Evolutionary conservation across 208 protist genomes (phyloP), one percentile per base, ranked within the genome.

Genomic region (Balamuthia mandrillaris): DNA sequence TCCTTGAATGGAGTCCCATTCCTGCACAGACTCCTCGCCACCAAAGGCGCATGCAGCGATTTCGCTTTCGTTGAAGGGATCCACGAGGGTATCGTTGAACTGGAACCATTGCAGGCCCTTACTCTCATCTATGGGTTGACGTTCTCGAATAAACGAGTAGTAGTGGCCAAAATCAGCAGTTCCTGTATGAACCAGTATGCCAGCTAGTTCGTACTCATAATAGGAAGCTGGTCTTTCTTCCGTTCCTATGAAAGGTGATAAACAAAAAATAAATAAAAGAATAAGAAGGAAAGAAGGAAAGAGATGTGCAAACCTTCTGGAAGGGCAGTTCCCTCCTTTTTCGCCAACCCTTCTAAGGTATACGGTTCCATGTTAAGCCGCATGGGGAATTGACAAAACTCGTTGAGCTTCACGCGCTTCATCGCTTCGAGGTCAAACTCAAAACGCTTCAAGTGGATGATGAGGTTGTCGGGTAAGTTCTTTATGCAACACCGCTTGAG

Each of bases 391-490:
- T n/a, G n/a, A n/a, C n/a, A 96, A 70, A 7, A 39, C 52, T n/a
- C n/a, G n/a, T n/a, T n/a, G n/a, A n/a, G n/a, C n/a, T n/a, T n/a
- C n/a, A n/a, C n/a, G n/a, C 94, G 90, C 47, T 87, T 84, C 89
- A 95, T 93, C 16, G 77, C 33, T 24, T 94, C 90, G n/a, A 94
- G 87, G 84, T 96, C 92, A 75, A 95, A 96, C 88, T 96, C 94
- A 70, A 96, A 96, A 49, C 95, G 84, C 81, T 96, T 96, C 35
- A 95, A 82, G 68, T 96, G 94, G 24, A 96, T 58, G 44, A 96
- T 95, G 2, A 96, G 81, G 16, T 44, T 90, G 33, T 89, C 42
- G 39, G 95, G 94, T 45, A 96, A 84, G n/a, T 60, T 21, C 52
- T 88, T 65, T 1, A 96, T 60, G 84, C 90, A 93, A 14, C 65